A percentile compares a stretch with the other conserved stretches of the same genome.
These are phyloP conservation scores for Alternaria brassicae DNA, from an alignment of 2,329 filamentous ascomycete species.

Conservation along the genomic window DNA sequence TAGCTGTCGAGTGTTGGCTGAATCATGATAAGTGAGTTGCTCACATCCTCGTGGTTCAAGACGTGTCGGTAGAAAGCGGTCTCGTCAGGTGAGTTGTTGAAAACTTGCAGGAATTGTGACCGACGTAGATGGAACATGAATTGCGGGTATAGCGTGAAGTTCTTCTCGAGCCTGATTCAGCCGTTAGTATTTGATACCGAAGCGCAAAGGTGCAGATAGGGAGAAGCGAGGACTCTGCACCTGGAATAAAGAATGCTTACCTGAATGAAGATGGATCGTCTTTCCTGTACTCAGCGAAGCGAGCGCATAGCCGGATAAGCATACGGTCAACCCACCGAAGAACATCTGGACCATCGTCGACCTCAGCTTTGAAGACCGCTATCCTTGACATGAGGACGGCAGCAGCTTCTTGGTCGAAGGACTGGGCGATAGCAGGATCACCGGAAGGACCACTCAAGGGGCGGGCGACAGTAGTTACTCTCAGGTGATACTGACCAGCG, in stretches of 20 bases:
- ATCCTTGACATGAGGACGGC: conserved; percentile 99
- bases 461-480: conserved; percentile 91
- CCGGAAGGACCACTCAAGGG: conserved; percentile 92
- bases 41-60: conserved; percentile 94
- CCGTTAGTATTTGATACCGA: neutral
- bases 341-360: conserved; percentile 98
- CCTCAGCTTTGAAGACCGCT: conserved; percentile 97
- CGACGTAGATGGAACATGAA: conserved; percentile 99
- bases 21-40: conserved; percentile 98
- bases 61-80: conserved; percentile 99
- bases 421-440: conserved; percentile 93
- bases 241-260: conserved; percentile 49
- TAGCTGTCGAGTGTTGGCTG: conserved; percentile 97
- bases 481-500: conserved; percentile 92
- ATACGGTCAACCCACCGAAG: conserved; percentile 98
- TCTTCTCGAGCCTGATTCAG: conserved; percentile 77
- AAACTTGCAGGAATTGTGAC: conserved; percentile 97
- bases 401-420: conserved; percentile 97
- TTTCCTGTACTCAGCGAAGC: conserved; percentile 97
- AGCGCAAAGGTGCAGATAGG: neutral
- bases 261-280: conserved; percentile 96
- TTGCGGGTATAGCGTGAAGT: conserved; percentile 97
- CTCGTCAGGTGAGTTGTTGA: conserved; percentile 99
- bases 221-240: neutral
- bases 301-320: conserved; percentile 94